These are phyloP conservation scores for Trypanosoma rangeli DNA, from an alignment of 208 protist species.

Conservation along the genomic window DNA sequence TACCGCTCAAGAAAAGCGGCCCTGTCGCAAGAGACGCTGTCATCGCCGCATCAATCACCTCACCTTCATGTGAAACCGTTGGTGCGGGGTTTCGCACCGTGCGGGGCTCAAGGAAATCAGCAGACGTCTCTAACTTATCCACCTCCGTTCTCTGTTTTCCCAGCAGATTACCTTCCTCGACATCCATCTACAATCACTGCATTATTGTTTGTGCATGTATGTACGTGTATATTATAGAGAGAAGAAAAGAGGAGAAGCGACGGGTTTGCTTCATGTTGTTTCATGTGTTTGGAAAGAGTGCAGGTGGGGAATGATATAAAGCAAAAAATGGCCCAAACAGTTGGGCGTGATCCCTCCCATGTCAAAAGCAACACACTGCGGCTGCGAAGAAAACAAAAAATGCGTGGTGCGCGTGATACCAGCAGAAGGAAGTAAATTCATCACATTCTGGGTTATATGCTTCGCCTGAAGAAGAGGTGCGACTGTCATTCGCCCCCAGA, in stretches of 20 bases:
- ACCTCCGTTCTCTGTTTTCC: background rate
- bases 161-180: background rate
- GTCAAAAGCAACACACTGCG: no score
- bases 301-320: no score
- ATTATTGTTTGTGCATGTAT: background rate
- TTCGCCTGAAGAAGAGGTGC: no score
- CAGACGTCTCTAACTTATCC: background rate
- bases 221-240: background rate
- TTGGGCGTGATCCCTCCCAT: no score
- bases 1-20: background rate
- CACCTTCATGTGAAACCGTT: slow-evolving; percentile 7
- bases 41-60: slow-evolving; percentile 19
- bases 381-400: no score
- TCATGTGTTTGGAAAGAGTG: background rate
- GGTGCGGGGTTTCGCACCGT: background rate
- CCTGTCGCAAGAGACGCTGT: background rate
- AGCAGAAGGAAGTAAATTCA: no score
- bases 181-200: slow-evolving; percentile 17
- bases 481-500: no score
- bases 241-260: slow-evolving; percentile 1
- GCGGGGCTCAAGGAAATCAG: slow-evolving; percentile 1
- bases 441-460: no score
- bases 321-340: no score
- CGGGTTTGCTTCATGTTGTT: background rate
- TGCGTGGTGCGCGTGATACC: no score